Evolutionary conservation across 1,284 basidiomycete species (phyloP).

Genomic region (Laetiporus sulphureus): DNA sequence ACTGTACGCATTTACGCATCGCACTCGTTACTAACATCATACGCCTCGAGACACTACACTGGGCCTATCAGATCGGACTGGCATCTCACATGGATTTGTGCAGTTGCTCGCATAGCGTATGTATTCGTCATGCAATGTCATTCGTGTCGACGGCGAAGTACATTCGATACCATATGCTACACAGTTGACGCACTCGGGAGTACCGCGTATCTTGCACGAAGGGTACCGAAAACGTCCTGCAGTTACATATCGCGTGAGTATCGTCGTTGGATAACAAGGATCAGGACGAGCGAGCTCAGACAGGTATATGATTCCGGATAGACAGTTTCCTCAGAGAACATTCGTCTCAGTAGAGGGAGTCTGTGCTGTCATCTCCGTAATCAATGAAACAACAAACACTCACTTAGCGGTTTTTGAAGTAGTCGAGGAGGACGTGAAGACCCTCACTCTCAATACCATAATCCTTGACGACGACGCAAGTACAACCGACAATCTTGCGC

Average conservation of each 20-base stretch:
- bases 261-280: too few species aligned
- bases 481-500: slow-evolving; percentile 93
- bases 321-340: slow-evolving; percentile 63
- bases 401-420: slow-evolving; percentile 87
- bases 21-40: too few species aligned
- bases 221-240: not conserved
- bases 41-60: too few species aligned
- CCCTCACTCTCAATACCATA: slow-evolving; percentile 96
- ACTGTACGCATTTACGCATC: too few species aligned
- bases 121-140: too few species aligned
- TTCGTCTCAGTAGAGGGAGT: slow-evolving; percentile 81
- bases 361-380: slow-evolving; percentile 66
- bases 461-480: slow-evolving; percentile 97
- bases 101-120: too few species aligned
- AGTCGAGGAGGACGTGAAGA: slow-evolving; percentile 93
- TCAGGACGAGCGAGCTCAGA: too few species aligned
- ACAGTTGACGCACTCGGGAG: too few species aligned
- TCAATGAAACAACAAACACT: slow-evolving; percentile 18
- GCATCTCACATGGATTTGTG: too few species aligned
- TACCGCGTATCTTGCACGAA: not conserved
- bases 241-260: not conserved
- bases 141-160: too few species aligned
- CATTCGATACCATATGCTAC: too few species aligned
- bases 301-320: slow-evolving; percentile 81
- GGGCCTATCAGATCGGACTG: too few species aligned